Percentiles rank a stretch among this genome's conserved stretches.
Conservation (phyloP, 1,139 yeast genomes). For the Hyphopichia pseudoburtonii region DNA sequence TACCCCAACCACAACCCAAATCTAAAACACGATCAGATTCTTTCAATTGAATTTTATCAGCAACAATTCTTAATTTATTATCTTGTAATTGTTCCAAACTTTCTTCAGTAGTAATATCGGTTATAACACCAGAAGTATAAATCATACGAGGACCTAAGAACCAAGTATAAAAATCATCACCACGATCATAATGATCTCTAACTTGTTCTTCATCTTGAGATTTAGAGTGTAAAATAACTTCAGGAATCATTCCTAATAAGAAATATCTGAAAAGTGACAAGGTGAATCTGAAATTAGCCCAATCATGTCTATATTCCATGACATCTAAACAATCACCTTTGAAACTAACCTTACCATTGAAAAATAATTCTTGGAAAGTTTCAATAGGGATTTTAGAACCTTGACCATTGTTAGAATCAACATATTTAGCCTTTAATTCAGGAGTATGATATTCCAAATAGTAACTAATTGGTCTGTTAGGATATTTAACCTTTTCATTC, state of each 20-base stretch:
- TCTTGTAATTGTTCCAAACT: conserved; percentile 86
- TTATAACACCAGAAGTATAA: conserved; percentile 83
- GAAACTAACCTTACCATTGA: conserved; percentile 80
- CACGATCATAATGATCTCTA: conserved; percentile 93
- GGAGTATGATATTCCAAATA: conserved; percentile 82
- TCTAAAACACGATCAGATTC: conserved; percentile 77
- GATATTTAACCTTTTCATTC: conserved; percentile 74
- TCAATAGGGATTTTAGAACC: conserved; percentile 85
- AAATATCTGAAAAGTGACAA: conserved; percentile 75
- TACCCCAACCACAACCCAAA: conserved; percentile 97
- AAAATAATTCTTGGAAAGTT: conserved; percentile 86
- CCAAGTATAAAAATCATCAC: conserved; percentile 94
- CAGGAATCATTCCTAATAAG: conserved; percentile 88
- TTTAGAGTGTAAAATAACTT: conserved; percentile 86
- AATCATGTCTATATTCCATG: conserved; percentile 85
- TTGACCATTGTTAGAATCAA: conserved; percentile 52
- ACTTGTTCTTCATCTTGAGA: conserved; percentile 97
- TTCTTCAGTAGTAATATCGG: conserved; percentile 72
- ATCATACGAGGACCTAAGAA: conserved; percentile 94
- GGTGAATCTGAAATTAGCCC: conserved; percentile 85
- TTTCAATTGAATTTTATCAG: conserved; percentile 78
- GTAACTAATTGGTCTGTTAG: conserved; percentile 74
- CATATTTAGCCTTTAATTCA: conserved; percentile 69
- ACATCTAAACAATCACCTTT: conserved; percentile 86
- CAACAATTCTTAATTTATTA: conserved; percentile 82